Percentiles rank a stretch among this genome's conserved stretches.
Conservation (phyloP, 176 grass and related monocot species). For the Musa schizocarpa region DNA sequence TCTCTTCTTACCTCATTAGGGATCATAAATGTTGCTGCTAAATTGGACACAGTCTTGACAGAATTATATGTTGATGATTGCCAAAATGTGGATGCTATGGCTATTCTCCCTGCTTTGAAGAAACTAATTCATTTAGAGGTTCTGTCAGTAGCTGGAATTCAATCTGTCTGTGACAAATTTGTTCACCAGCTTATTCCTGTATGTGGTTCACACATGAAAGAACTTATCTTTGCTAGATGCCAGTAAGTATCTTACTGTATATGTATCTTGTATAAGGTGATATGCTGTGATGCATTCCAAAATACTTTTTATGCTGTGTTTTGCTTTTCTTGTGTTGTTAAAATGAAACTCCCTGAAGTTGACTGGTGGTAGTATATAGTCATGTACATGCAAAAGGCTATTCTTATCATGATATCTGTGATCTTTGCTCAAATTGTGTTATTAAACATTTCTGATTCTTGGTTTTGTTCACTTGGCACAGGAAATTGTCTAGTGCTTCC, state of each 20-base stretch:
- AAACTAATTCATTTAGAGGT: constrained; percentile 62
- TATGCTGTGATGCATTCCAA: not conserved
- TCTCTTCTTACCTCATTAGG: constrained; percentile 79
- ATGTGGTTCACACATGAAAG: constrained; percentile 62
- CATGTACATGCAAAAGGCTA: constrained; percentile 11
- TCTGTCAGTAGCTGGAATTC: constrained; percentile 68
- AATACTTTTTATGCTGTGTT: not conserved
- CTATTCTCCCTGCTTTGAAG: constrained; percentile 60
- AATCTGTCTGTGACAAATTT: constrained; percentile 66
- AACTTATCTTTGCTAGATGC: constrained; percentile 71
- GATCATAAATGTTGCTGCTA: constrained; percentile 44
- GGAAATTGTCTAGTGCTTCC: constrained; percentile 68
- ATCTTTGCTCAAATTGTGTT: not conserved
- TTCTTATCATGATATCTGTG: not conserved
- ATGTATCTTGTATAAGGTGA: not conserved
- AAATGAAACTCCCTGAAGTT: not conserved
- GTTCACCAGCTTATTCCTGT: constrained; percentile 54
- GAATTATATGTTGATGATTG: constrained; percentile 89
- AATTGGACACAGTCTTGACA: constrained; percentile 37
- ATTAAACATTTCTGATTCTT: constrained; percentile 24
- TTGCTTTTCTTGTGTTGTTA: not conserved
- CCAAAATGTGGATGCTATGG: constrained; percentile 64
- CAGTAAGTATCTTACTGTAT: constrained; percentile 46
- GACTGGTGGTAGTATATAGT: not conserved
- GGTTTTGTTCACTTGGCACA: constrained; percentile 28